Conservation (phyloP, 805 yeast genomes). For the Starmerella stellata region DNA sequence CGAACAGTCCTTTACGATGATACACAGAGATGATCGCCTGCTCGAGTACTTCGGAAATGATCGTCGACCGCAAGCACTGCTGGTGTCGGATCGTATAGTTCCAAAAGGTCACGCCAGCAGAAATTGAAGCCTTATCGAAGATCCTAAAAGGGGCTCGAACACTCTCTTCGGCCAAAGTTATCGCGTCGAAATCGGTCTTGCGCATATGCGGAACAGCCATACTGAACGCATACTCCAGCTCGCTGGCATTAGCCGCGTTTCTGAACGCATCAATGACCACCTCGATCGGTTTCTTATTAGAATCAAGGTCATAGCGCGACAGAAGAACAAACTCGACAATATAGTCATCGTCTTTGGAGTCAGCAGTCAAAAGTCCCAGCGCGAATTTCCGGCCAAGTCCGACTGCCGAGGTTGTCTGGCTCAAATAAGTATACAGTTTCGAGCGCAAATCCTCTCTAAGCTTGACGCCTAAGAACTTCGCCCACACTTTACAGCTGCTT, state of each 20-base stretch:
- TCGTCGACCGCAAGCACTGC: constrained; percentile 36
- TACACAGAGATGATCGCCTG: constrained; percentile 53
- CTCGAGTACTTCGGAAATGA: constrained; percentile 50
- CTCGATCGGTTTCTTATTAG: neutral
- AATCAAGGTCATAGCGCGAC: constrained; percentile 3
- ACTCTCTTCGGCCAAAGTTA: constrained; percentile 15
- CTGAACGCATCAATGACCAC: neutral
- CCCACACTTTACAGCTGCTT: constrained; percentile 49
- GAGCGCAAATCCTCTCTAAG: constrained; percentile 62
- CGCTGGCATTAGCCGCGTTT: neutral
- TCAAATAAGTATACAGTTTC: constrained; percentile 57
- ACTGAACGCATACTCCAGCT: constrained; percentile 4
- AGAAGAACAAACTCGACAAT: constrained; percentile 10
- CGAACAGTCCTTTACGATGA: constrained; percentile 45
- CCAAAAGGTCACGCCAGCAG: constrained; percentile 63
- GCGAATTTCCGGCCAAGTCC: constrained; percentile 80
- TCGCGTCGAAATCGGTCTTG: constrained; percentile 2
- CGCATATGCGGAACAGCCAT: constrained; percentile 4
- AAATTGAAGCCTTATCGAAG: constrained; percentile 43
- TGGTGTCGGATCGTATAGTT: constrained; percentile 53
- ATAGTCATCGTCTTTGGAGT: constrained; percentile 27
- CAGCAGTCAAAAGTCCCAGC: constrained; percentile 37
- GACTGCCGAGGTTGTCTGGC: constrained; percentile 18
- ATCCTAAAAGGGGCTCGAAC: constrained; percentile 45
- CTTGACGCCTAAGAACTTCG: constrained; percentile 35